Base-by-base conservation (phyloP, 345 rosid genomes). In the Linum trigynum region DNA sequence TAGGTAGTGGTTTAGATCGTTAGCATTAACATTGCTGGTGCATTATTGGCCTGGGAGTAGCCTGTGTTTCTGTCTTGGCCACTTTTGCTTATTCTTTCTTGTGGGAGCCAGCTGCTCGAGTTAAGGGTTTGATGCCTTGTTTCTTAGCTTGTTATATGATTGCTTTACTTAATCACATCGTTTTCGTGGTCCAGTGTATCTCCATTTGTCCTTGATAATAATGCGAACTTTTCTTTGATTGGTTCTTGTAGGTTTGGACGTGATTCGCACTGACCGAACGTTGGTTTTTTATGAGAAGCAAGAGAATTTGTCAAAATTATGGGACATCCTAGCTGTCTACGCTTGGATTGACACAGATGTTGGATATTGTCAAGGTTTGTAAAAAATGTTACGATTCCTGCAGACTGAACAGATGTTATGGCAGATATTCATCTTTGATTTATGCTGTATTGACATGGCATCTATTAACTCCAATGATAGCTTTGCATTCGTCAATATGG, bases 261-360 rank as follows among this genome's bases (percentile, higher is more conserved):
- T 94, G 67, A 74, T 75, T 75, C 97, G 99, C 64, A 94, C 99
- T 4, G 99, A 91, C 76, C 87, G 99, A 81, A 73, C 85, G 7
- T 67, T 94, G 80, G 86, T 85, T 17, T 90, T 94, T 71, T 94
- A 90, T 43, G 97, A 94, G 83, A 87, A 87, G 78, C 88, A 83
- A 71, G 84, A 88, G 69, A 81, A 94, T 78, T 76, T 94, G 78
- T 85, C 97, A 12, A 94, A 85, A 79, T 95, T 91, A 65, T 88
- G 96, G 99, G 99, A 94, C 77, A 83, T 94, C 76, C 85, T 94
- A 17, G 84, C 95, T 71, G 91, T 90, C 73, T 94, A 94, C 77
- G 92, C 99, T 39, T 88, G 99, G 96, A 78, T 90, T 62, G 99
- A 90, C 77, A 82, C 74, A 51, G 99, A 94, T 73, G 90, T 90